A percentile compares a stretch with the other conserved stretches of the same genome.
Conservation (phyloP, 805 yeast species). For the Cyberlindnera maritima region DNA sequence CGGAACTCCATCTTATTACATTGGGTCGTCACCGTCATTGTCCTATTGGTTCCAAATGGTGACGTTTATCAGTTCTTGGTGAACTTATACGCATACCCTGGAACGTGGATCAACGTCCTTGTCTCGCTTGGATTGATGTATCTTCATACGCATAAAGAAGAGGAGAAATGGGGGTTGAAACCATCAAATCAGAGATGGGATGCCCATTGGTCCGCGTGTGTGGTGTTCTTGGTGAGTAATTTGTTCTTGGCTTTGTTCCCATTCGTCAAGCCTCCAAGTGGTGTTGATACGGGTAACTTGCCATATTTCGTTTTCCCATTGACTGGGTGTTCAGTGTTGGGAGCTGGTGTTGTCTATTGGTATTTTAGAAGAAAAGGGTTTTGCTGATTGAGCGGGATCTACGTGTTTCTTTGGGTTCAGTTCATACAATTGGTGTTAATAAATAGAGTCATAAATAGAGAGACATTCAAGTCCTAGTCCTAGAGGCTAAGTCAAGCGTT, state of each 20-base stretch:
- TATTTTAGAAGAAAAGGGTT: neutral
- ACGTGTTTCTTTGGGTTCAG: neutral
- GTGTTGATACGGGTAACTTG: constrained; percentile 30
- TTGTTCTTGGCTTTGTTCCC: constrained; percentile 53
- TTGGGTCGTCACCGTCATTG: constrained; percentile 52
- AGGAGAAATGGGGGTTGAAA: constrained; percentile 40
- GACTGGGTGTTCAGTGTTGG: constrained; percentile 46
- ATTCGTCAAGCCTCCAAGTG: constrained; percentile 50
- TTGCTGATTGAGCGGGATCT: neutral
- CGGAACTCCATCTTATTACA: constrained; percentile 49
- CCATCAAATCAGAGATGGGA: constrained; percentile 24
- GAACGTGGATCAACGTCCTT: constrained; percentile 53
- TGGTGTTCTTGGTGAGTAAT: constrained; percentile 44
- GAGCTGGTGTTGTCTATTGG: constrained; percentile 44
- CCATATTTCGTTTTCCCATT: constrained; percentile 61
- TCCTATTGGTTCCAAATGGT: constrained; percentile 54
- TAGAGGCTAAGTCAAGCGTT: no score
- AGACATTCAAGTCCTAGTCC: no score
- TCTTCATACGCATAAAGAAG: constrained; percentile 39
- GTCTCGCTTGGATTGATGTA: constrained; percentile 53
- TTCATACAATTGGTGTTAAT: neutral
- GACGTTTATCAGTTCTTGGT: constrained; percentile 63
- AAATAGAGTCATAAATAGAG: neutral
- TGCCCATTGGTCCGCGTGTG: constrained; percentile 29
- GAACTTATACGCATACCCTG: constrained; percentile 62